Evolutionary conservation across 371 early-diverging fungal species (phyloP), one percentile per base, ranked within the genome.

Genomic region (Mortierella sp.): DNA sequence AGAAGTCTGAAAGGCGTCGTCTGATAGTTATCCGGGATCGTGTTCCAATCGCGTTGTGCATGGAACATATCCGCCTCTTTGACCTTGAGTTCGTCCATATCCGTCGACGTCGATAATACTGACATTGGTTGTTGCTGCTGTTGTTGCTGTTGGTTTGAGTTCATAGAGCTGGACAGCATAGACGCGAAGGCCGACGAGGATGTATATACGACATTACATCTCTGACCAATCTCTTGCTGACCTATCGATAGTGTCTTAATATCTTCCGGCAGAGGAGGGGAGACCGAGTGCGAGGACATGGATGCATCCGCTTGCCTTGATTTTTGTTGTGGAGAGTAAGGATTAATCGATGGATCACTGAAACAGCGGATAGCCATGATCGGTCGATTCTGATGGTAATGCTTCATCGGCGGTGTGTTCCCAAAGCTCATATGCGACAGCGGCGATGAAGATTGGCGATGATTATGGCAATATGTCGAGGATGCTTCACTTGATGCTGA

Each of bases 11-110:
- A 41, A 9, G 56, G 41, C 8, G 55, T 49, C 50, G 46, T 39
- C 34, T 64, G 68, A 32, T 58, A 62, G 52, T 57, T 52, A 21
- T 55, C 47, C 27, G 56, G 42, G 19, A 62, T 52, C 41, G 48
- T 27, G 26, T 54, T 52, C 69, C 57, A 62, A 26, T 62, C 63
- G 32, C 47, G 56, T 28, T 62, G 70, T 6, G 2, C 37, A 14
- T 11, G 37, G 11, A 62, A 31, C 32, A 69, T 50, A 19, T 34
- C 53, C 14, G 34, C 34, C 11, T 60, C 50, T 23, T 50, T 60
- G 5, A 12, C 43, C n/a, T 19, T 37, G 19, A 59, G 42, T 15
- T 60, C 51, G 32, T 59, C 30, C 19, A 50, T 39, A 5, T 7
- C 1, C 2, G 42, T 41, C 4, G 21, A 7, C 48, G 48, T 31